Evolutionary conservation across 257 asterid species (phyloP).

Genomic region (Ocimum tenuiflorum): DNA sequence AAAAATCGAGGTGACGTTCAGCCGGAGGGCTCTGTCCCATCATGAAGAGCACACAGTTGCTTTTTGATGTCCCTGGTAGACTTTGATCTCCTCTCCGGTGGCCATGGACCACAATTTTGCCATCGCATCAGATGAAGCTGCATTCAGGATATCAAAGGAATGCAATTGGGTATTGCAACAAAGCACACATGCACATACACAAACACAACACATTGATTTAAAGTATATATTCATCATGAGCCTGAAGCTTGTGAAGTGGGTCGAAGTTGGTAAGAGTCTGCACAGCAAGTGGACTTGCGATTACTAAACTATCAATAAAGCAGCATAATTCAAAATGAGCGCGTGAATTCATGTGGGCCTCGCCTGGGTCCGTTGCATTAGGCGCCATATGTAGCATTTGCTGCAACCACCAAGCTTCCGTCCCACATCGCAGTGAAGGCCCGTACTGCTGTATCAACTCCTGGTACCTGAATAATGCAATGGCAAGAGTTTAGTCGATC

Average conservation of each 20-base stretch:
- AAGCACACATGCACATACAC: background rate
- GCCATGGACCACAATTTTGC: conserved; percentile 87
- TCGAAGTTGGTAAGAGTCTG: conserved; percentile 98
- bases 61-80: conserved; percentile 83
- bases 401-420: conserved; percentile 95
- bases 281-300: conserved; percentile 17
- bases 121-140: conserved; percentile 93
- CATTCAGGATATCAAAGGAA: conserved; percentile 1
- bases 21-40: conserved; percentile 67
- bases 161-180: background rate
- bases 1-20: conserved; percentile 5
- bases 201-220: background rate
- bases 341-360: conserved; percentile 4
- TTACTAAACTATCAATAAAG: background rate
- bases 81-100: conserved; percentile 73
- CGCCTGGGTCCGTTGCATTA: conserved; percentile 81
- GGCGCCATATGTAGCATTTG: conserved; percentile 93
- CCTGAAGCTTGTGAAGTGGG: conserved; percentile 94
- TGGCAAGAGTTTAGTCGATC: background rate
- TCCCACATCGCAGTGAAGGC: conserved; percentile 98
- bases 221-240: conserved; percentile 86
- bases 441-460: conserved; percentile 90
- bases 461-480: conserved; percentile 64
- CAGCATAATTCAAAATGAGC: background rate
- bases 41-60: conserved; percentile 97